Percentiles rank a stretch among this genome's conserved stretches.
phyloP scores from a whole-genome alignment of 176 grass and related monocot species.

The Avena eriantha region DNA sequence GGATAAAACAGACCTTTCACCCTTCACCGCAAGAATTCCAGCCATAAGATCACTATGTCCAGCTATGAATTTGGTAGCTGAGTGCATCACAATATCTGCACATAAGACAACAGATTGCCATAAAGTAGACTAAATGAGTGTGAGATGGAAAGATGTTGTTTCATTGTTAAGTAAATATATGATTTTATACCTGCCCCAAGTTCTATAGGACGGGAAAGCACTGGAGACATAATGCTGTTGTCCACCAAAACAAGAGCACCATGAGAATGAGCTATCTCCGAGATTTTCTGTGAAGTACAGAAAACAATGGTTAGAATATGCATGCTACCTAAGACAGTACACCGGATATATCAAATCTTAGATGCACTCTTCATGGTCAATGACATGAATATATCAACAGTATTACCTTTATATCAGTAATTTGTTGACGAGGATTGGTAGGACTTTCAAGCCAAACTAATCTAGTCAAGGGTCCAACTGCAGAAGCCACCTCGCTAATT shows the following conservation, averaged over 20 bases:
- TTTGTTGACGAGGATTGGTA: slow-evolving; percentile 93
- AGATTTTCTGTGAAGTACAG: slow-evolving; percentile 71
- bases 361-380: neutral
- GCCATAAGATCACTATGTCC: slow-evolving; percentile 99
- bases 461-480: slow-evolving; percentile 73
- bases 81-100: slow-evolving; percentile 99
- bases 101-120: slow-evolving; percentile 3
- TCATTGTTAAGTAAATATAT: slow-evolving; percentile 26
- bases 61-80: slow-evolving; percentile 96
- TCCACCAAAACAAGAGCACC: slow-evolving; percentile 91
- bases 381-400: slow-evolving; percentile 5
- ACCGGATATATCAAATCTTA: slow-evolving; percentile 6
- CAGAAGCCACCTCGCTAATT: slow-evolving; percentile 62
- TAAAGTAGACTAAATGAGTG: slow-evolving; percentile 10
- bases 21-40: slow-evolving; percentile 95
- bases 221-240: slow-evolving; percentile 98
- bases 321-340: neutral
- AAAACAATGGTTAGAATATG: slow-evolving; percentile 30
- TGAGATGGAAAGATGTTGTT: neutral
- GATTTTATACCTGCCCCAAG: slow-evolving; percentile 81
- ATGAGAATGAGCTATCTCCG: slow-evolving; percentile 84
- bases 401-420: slow-evolving; percentile 88
- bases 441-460: slow-evolving; percentile 98
- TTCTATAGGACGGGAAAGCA: slow-evolving; percentile 84
- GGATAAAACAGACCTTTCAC: slow-evolving; percentile 69